Base-by-base conservation (phyloP, 176 grass and related monocot genomes). In the Oryza punctata region DNA sequence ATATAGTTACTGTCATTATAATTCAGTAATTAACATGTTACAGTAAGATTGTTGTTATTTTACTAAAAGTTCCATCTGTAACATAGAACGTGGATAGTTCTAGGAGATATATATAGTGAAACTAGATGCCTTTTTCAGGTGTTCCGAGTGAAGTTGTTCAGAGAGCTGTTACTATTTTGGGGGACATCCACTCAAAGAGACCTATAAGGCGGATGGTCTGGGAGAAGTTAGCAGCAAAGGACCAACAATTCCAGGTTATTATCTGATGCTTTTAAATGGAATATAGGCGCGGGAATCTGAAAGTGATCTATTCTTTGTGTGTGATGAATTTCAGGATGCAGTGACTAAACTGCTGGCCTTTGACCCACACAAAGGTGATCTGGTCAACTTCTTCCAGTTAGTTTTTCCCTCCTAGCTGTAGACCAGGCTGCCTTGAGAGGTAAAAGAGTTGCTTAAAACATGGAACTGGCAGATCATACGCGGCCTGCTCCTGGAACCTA, bases 231-330 rank as follows among this genome's bases (percentile, higher is more conserved):
- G 81, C 73, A 28, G 79, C 76, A 37, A 91, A 81, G 77, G 96
- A 98, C 69, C 83, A 88, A 27, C 82, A 95, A 84, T 91, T 90
- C 87, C 86, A 98, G 96, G 92, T 97, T 35, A 83, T 29, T 89
- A 77, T 77, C 12, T 78, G 21, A 30, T 72, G n/a, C 24, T 78
- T 29, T 81, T 76, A 44, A 63, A 63, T 79, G 35, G 59, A 33
- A 32, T 30, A 59, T 47, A 35, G 14, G 9, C 7, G 15, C 25
- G 25, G 9, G 24, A 2, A 26, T 83, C 15, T 73, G 44, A 10
- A 49, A 33, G 29, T 85, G n/a, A 65, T 46, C 9, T 29, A 3
- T 33, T 61, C 19, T 77, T 11, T 24, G 57, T 61, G 57, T 61
- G 18, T 75, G 73, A 16, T 59, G 10, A 84, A 45, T 92, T 91